Evolutionary conservation across 2,329 filamentous ascomycete species (phyloP), one percentile per base, ranked within the genome.

Genomic region (Ophiostoma populinum): DNA sequence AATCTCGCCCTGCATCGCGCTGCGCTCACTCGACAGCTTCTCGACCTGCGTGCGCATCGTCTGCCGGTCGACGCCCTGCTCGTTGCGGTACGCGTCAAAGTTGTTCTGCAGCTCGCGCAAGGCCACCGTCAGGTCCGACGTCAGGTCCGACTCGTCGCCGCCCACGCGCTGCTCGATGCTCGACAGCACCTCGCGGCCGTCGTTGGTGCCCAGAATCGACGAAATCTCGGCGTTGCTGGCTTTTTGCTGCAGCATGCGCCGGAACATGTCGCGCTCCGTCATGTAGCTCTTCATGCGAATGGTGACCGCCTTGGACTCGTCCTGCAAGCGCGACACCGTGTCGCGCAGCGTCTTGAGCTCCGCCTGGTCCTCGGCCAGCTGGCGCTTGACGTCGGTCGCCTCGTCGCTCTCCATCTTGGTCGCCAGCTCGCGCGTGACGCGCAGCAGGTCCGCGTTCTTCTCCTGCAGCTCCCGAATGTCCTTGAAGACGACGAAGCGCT

Each of bases 191-290:
- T 64, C 60, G 24, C 67, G 62, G 40, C 52, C 57, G 12, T 70
- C 66, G 40, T 76, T 71, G 21, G 79, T 36, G 2, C 78, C 81
- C 49, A 92, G 75, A 33, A 75, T 63, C 2, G 75, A 75, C 12
- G 69, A 66, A 27, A 78, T 61, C 40, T 85, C 77, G 10, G 59
- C 63, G 51, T 69, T 51, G 50, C 67, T 49, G 49, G 63, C 52
- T 57, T 75, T 55, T 42, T 90, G 80, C 45, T 87, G 80, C 20
- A 94, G 69, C 62, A 95, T 86, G 35, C 86, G 83, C 16, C 87
- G 76, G 75, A 94, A 95, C 72, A 94, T 94, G 51, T 98, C 87
- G 42, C 90, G 77, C 58, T 98, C 90, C 47, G 85, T 82, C 51
- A 90, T 83, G 53, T 92, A 93, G 53, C 82, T 92, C 59, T 93